These are phyloP conservation scores for Kingdonia uniflora DNA, from an alignment of 164 flowering plant species.

Conservation along the genomic window DNA sequence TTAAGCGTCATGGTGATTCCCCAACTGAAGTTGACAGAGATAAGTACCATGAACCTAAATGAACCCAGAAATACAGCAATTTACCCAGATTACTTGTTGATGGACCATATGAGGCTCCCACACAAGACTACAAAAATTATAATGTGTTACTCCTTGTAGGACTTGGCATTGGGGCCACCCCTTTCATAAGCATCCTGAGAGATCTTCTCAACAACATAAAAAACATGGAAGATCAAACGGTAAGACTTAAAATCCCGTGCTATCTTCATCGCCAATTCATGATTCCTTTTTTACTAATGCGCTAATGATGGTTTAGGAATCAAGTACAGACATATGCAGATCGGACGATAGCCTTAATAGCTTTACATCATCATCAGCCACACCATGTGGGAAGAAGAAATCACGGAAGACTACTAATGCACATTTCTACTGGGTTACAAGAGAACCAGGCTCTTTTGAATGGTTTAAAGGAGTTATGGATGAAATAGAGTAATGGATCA, in stretches of 20 bases:
- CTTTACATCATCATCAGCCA: slow-evolving; percentile 34
- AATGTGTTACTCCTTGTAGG: slow-evolving; percentile 92
- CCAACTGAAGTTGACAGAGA: slow-evolving; percentile 39
- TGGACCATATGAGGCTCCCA: slow-evolving; percentile 99
- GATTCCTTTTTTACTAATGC: not conserved
- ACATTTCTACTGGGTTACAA: slow-evolving; percentile 95
- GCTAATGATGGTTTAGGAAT: slow-evolving; percentile 35
- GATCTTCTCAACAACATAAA: slow-evolving; percentile 66
- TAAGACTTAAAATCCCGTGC: slow-evolving; percentile 10
- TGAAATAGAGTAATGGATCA: slow-evolving; percentile 82
- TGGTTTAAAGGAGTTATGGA: slow-evolving; percentile 99
- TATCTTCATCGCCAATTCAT: not conserved
- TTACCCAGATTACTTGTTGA: slow-evolving; percentile 68
- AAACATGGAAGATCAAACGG: slow-evolving; percentile 46
- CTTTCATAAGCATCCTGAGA: slow-evolving; percentile 88
- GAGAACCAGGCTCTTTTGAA: slow-evolving; percentile 92
- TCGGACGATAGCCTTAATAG: slow-evolving; percentile 70
- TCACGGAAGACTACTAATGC: slow-evolving; percentile 53
- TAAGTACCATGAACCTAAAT: slow-evolving; percentile 8
- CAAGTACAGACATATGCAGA: slow-evolving; percentile 48
- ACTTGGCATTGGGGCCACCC: slow-evolving; percentile 96
- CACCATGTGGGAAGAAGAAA: slow-evolving; percentile 41
- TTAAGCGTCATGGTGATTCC: slow-evolving; percentile 40
- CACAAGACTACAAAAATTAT: slow-evolving; percentile 79
- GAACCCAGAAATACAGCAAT: slow-evolving; percentile 27